Base-by-base conservation (phyloP, 2,329 filamentous ascomycete genomes). In the Leptosphaerulina australis region DNA sequence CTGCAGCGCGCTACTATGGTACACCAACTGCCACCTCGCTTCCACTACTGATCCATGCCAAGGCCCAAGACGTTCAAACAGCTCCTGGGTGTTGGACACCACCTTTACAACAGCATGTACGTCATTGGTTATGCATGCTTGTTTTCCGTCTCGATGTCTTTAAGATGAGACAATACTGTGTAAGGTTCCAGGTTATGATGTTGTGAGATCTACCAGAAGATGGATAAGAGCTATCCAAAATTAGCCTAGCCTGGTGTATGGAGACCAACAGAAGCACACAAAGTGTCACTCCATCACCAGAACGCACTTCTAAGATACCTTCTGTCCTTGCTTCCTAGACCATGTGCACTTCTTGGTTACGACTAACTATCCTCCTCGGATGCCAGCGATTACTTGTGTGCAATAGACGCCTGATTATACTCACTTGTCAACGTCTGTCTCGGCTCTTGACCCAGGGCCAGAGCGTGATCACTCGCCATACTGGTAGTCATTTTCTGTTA, bases 1-100 rank as follows among this genome's bases (percentile, higher is more conserved):
- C 24, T 60, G 59, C 59, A 60, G 46, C n/a, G 37, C 50, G 53
- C 59, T 56, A n/a, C n/a, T n/a, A n/a, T n/a, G n/a, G n/a, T n/a
- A 40, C 50, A 46, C 38, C 28, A 37, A 44, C 31, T 50, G 26
- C 29, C 31, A 38, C 33, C 33, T 40, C 39, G 40, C 35, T 18
- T n/a, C 35, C 22, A 38, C 18, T n/a, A 17, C 40, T 44, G 28
- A 14, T 33, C 21, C 26, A 22, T n/a, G 12, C 18, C 15, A 14
- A 21, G 15, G 34, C 39, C 28, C 47, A 35, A 34, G 29, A 39
- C 35, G 47, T 40, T 28, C 34, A 11, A 44, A 22, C 10, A 34
- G 14, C 14, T 17, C 10, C 30, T 48, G 30, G 30, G 25, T 22
- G 25, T 35, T 44, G 34, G 15, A 39, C 35, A 29, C 10, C 35